These are phyloP conservation scores for Lodderomyces orthopsilosis DNA, from an alignment of 1,139 yeast genomes.

Conservation along the genomic window DNA sequence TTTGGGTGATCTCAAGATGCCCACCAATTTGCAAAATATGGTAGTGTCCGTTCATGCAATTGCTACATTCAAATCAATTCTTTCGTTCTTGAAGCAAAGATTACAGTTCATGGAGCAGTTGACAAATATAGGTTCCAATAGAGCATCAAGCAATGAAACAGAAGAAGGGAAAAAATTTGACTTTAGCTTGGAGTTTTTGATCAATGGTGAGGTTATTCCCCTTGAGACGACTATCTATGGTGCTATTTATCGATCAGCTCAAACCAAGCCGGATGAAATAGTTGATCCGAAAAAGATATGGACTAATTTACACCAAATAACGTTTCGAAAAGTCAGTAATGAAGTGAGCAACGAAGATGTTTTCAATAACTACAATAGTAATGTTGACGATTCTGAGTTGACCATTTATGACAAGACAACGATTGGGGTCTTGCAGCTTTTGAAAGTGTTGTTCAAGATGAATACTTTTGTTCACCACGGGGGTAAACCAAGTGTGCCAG, in stretches of 20 bases:
- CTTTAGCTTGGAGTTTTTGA: slow-evolving; percentile 53
- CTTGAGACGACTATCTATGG: slow-evolving; percentile 77
- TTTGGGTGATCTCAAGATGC: slow-evolving; percentile 21
- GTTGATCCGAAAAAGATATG: slow-evolving; percentile 55
- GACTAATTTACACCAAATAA: slow-evolving; percentile 53
- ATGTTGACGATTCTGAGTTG: slow-evolving; percentile 25
- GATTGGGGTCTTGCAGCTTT: slow-evolving; percentile 50
- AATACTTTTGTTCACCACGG: slow-evolving; percentile 36
- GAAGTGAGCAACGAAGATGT: slow-evolving; percentile 16
- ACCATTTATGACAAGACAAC: slow-evolving; percentile 45
- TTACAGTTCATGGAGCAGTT: slow-evolving; percentile 25
- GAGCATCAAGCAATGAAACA: slow-evolving; percentile 9
- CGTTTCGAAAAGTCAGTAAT: slow-evolving; percentile 42
- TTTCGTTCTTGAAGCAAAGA: slow-evolving; percentile 53
- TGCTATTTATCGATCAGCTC: slow-evolving; percentile 60
- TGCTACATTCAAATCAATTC: slow-evolving; percentile 76
- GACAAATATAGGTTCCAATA: not conserved
- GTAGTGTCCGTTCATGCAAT: slow-evolving; percentile 81
- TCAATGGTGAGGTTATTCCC: slow-evolving; percentile 62
- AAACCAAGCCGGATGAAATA: slow-evolving; percentile 35
- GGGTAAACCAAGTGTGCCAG: slow-evolving; percentile 25
- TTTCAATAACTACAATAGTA: slow-evolving; percentile 15
- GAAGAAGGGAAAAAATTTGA: slow-evolving; percentile 14
- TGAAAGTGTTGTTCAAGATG: slow-evolving; percentile 52
- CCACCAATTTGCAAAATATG: slow-evolving; percentile 37